Evolutionary conservation across 163 green algal species (phyloP).

Genomic region (Chlamydomonas reinhardtii): DNA sequence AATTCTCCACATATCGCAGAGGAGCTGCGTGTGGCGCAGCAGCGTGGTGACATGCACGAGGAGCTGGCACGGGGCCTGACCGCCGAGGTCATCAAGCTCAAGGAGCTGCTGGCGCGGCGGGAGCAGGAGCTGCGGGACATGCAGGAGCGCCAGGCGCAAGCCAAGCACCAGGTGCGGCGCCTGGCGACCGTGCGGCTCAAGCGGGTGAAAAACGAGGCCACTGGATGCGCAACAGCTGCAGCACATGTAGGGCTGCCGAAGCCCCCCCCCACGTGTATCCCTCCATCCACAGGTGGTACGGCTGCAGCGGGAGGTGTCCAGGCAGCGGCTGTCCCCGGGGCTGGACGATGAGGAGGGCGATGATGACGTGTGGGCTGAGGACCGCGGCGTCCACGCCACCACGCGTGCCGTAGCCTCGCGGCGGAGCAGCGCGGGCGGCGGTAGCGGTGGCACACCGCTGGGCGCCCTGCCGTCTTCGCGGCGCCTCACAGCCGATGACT

Average conservation of each 20-base stretch:
- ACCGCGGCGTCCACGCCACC: background rate
- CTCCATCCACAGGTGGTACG: background rate
- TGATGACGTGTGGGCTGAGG: conserved; percentile 7
- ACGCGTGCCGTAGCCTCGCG: no score
- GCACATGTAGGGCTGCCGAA: no score
- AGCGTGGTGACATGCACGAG: conserved; percentile 38
- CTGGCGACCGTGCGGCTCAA: background rate
- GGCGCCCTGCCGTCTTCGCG: background rate
- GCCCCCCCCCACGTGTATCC: no score
- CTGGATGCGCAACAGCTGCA: no score
- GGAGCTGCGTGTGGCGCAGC: conserved; percentile 51
- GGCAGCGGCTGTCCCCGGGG: background rate
- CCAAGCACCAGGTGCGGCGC: conserved; percentile 44
- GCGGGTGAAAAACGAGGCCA: no score
- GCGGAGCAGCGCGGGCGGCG: background rate
- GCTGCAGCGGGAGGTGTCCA: conserved; percentile 40
- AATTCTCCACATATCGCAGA: background rate
- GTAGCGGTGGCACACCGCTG: background rate
- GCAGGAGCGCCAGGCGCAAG: conserved; percentile 5
- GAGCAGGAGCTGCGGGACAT: conserved; percentile 49
- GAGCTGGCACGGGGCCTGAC: conserved; percentile 42
- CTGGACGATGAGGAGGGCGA: background rate
- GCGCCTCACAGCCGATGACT: conserved; percentile 10
- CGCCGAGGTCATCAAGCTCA: conserved; percentile 26
- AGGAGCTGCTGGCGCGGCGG: conserved; percentile 43